Evolutionary conservation across 148 eudicot species (phyloP), one percentile per base, ranked within the genome.

Genomic region (Spergularia bocconei): DNA sequence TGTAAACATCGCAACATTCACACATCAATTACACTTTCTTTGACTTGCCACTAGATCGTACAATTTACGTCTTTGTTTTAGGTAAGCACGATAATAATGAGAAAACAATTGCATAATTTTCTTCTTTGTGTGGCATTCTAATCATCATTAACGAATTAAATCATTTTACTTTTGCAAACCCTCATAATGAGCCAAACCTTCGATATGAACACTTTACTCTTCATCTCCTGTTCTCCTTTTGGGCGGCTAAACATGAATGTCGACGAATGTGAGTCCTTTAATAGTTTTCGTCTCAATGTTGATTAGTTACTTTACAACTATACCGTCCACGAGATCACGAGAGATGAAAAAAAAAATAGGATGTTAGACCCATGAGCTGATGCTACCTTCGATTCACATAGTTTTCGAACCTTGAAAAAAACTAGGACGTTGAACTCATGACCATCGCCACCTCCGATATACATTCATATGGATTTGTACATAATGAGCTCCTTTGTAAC

Each of bases 31-130:
- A 78, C 51, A 73, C 29, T 61, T 79, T 20, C 50, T 74, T 69
- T 79, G 82, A 79, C 78, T 74, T 68, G 11, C 69, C 69, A 53
- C 67, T 74, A 69, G 79, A 75, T 75, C 74, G 78, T 25, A 21
- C 48, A 10, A 48, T 21, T 77, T 71, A 6, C 48, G 8, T 44
- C 48, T 44, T 44, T 44, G 36, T 29, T 29, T 29, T 29, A 29
- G 36, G 36, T 29, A 29, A 29, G 36, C 36, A 29, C 36, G 36
- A 29, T 29, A 29, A 29, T 29, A 29, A 29, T 29, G 36, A 29
- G 36, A 29, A 29, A 29, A 2, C 3, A 44, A 44, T 44, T 44
- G 7, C 48, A 44, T 44, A 9, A 6, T 77, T 55, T 29, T 11
- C 6, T 68, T 50, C 12, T 52, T 73, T 73, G 15, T 19, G 48